Evolutionary conservation across 2,329 filamentous ascomycete species (phyloP), one percentile per base, ranked within the genome.

Genomic region (Aspergillus sp.): DNA sequence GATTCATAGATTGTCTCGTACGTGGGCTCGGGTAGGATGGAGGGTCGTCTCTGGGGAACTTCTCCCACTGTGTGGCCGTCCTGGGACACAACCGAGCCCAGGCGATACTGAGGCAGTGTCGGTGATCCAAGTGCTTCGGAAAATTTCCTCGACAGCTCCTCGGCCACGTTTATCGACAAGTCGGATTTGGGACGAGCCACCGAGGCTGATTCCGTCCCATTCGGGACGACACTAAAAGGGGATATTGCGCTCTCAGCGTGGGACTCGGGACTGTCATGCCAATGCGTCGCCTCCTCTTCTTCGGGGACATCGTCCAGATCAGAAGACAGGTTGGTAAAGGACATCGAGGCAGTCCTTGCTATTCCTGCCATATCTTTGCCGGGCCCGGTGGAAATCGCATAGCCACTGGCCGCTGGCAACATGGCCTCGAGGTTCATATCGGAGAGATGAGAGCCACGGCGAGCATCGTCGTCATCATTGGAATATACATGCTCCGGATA

Each of bases 121-220:
- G 78, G 74, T 5, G 80, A 81, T 16, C 75, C 77, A 20, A 82
- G 62, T 11, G 77, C 77, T 53, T 82, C 80, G 9, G 80, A 79
- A 62, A 78, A 78, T 55, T 79, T 76, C 12, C 63, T 75, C 64
- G 61, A 73, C 56, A 66, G 73, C 26, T 74, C 66, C 54, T 75
- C 68, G 6, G 71, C 65, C 31, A 75, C 67, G 26, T 61, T 61
- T 36, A 75, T 67, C 2, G 73, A 74, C 32, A 71, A 69, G 4
- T 72, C 73, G 11, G 69, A 67, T 20, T 66, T 71, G 16, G 67
- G 64, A 16, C 56, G 63, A 14, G 66, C 32, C 18, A 54, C 42
- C 24, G 57, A 62, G 14, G 65, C 39, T 11, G 54, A 49, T 20
- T 56, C 62, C 22, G 50, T 32, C 31, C 59, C 56, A 39, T 55